Evolutionary conservation across 208 protist species (phyloP).

Genomic region (Leishmania tropica): DNA sequence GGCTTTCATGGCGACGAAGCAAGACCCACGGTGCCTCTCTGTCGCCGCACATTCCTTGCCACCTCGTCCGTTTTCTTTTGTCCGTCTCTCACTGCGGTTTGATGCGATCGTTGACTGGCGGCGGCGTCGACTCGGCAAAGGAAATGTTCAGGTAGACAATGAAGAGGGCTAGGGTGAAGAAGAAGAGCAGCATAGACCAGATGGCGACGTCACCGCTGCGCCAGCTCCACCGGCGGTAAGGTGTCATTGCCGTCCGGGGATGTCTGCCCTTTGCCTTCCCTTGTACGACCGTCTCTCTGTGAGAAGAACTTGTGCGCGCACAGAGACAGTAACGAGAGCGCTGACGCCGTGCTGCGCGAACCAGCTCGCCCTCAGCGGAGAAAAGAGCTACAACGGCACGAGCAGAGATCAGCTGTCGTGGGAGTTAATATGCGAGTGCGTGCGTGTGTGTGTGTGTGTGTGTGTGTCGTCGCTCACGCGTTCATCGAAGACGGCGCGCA

Average conservation of each 20-base stretch:
- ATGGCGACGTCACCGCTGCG: slow-evolving; percentile 38
- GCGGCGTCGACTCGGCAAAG: not conserved
- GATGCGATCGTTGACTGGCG: not conserved
- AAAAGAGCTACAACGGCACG: not conserved
- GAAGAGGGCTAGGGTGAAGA: slow-evolving; percentile 31
- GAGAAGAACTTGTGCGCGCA: not conserved
- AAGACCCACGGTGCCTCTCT: not conserved
- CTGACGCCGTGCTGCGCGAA: not conserved
- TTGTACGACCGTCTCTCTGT: not conserved
- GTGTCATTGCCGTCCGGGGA: not conserved
- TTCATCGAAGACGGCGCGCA: not conserved
- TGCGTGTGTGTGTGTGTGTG: not conserved
- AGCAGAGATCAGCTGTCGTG: not conserved
- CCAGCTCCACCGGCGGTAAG: slow-evolving; percentile 23
- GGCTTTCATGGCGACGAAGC: not conserved
- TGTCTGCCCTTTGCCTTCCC: not conserved
- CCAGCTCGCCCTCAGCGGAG: not conserved
- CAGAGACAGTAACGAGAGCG: not conserved
- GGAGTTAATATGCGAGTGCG: not conserved
- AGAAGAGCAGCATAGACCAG: slow-evolving; percentile 36
- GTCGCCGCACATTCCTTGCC: not conserved
- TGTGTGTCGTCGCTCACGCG: not conserved
- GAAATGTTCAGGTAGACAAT: slow-evolving; percentile 33
- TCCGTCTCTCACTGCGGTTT: slow-evolving; percentile 7
- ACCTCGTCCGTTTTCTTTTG: not conserved